A percentile compares a stretch with the other conserved stretches of the same genome.
phyloP scores from a whole-genome alignment of 306 rosid genomes.

The Heteromeles arbutifolia region DNA sequence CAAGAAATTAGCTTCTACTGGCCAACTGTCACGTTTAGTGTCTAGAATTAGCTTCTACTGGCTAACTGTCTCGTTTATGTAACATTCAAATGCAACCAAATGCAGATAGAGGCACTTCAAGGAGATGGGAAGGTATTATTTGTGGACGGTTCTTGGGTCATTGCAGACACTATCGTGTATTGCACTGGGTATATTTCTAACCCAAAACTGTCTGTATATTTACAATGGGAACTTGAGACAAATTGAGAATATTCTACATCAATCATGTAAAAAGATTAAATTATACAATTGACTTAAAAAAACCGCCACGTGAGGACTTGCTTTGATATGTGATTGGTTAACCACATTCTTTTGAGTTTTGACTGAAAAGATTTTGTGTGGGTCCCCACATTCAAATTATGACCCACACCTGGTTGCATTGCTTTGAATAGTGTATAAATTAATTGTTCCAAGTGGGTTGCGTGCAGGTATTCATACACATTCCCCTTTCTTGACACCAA shows the following conservation, averaged over 20 bases:
- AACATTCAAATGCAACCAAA: not conserved
- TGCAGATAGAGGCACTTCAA: conserved; percentile 72
- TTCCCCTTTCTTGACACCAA: conserved; percentile 97
- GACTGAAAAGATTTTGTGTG: conserved; percentile 22
- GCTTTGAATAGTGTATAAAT: not conserved
- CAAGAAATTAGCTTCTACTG: not conserved
- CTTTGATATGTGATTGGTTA: conserved; percentile 21
- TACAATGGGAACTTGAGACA: too few species aligned
- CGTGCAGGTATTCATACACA: conserved; percentile 75
- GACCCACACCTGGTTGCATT: not conserved
- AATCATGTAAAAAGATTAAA: too few species aligned
- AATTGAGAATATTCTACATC: too few species aligned
- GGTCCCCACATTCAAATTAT: conserved; percentile 25
- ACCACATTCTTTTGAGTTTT: conserved; percentile 11
- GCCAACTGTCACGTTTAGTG: not conserved
- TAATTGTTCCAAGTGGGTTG: conserved; percentile 10
- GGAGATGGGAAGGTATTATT: conserved; percentile 75
- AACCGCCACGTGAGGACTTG: not conserved
- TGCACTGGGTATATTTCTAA: conserved; percentile 65
- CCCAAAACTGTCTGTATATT: not conserved
- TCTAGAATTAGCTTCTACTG: too few species aligned
- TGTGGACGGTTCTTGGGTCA: conserved; percentile 56
- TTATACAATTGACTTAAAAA: not conserved
- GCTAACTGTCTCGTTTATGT: not conserved
- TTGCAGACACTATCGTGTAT: conserved; percentile 67